Evolutionary conservation across 2,329 filamentous ascomycete species (phyloP), one percentile per base, ranked within the genome.

Genomic region (Clonostachys chloroleuca): DNA sequence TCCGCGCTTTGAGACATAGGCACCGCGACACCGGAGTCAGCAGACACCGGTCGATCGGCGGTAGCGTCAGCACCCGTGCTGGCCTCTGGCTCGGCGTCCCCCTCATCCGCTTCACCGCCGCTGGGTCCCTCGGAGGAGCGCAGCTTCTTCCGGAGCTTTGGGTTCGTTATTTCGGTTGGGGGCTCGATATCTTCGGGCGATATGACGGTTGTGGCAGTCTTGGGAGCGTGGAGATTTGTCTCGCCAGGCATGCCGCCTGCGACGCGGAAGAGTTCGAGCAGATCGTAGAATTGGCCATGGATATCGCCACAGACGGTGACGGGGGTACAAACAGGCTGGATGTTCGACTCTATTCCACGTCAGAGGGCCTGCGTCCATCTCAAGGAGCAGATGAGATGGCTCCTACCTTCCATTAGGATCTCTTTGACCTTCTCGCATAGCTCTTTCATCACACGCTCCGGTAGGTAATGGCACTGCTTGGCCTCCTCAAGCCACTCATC

Each of bases 351-450:
- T 95, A 57, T 30, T 30, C 24, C 24, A 30, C 4, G 24, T 30
- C 24, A 30, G 24, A 30, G 24, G 24, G 24, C 24, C 24, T 2
- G 24, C 2, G 9, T 30, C 3, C 24, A 10, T 10, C 24, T 30
- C 24, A 30, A 30, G 24, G 9, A 9, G 24, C 24, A 30, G 24
- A 30, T 4, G 24, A 24, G 24, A 10, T 30, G 24, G 9, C 24
- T 30, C 61, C 55, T 65, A 94, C 90, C 90, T 78, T 99, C 94
- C 94, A 99, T 99, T 60, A 99, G 79, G 55, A 90, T 95, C 71
- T 97, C 94, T 75, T 99, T 99, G 51, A 97, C 94, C 64, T 95
- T 95, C 74, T 99, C 94, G 67, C 94, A 99, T 43, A 99, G 80
- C 68, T 95, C 89, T 78, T 99, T 99, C 94, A 99, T 99, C 61